phyloP scores from a whole-genome alignment of 352 stramenopile genomes.

The Phytopythium ostracodes region DNA sequence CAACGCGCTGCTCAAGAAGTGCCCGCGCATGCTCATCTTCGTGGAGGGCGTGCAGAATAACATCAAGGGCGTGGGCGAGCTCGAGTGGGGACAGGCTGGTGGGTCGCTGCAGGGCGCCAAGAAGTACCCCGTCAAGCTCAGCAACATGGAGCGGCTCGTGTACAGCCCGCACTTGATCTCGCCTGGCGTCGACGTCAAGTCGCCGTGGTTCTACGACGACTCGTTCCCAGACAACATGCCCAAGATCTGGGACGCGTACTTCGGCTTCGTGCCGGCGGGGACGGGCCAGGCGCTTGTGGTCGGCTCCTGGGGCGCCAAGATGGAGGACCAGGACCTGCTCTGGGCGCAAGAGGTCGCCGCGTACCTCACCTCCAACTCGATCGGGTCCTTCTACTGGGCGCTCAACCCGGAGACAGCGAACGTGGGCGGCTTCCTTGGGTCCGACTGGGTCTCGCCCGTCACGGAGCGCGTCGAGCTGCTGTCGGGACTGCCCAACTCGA shows the following conservation, averaged over 20 bases:
- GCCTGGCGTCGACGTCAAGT: conserved; percentile 55
- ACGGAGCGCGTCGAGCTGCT: conserved; percentile 53
- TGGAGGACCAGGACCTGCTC: conserved; percentile 52
- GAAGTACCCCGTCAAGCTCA: conserved; percentile 57
- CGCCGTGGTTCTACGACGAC: conserved; percentile 55
- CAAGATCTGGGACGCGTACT: conserved; percentile 58
- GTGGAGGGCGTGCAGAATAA: conserved; percentile 74
- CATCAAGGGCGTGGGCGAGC: conserved; percentile 38
- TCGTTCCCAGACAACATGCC: conserved; percentile 67
- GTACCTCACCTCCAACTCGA: conserved; percentile 48
- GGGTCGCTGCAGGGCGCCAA: conserved; percentile 57
- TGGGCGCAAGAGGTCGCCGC: conserved; percentile 45
- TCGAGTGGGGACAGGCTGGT: conserved; percentile 58
- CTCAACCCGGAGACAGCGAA: conserved; percentile 75
- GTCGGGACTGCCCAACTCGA: conserved; percentile 31
- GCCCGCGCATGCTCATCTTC: conserved; percentile 60
- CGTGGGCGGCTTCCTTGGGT: conserved; percentile 55
- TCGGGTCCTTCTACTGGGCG: conserved; percentile 76
- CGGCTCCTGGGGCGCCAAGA: conserved; percentile 61
- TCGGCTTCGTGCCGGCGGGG: conserved; percentile 56
- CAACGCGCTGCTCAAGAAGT: conserved; percentile 62
- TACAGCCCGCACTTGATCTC: conserved; percentile 69
- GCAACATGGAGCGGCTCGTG: conserved; percentile 65
- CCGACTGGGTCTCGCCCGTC: conserved; percentile 69
- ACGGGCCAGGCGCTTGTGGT: conserved; percentile 59